These are phyloP conservation scores for Dothidotthia symphoricarpi DNA, from an alignment of 2,329 filamentous ascomycete genomes.

Conservation along the genomic window DNA sequence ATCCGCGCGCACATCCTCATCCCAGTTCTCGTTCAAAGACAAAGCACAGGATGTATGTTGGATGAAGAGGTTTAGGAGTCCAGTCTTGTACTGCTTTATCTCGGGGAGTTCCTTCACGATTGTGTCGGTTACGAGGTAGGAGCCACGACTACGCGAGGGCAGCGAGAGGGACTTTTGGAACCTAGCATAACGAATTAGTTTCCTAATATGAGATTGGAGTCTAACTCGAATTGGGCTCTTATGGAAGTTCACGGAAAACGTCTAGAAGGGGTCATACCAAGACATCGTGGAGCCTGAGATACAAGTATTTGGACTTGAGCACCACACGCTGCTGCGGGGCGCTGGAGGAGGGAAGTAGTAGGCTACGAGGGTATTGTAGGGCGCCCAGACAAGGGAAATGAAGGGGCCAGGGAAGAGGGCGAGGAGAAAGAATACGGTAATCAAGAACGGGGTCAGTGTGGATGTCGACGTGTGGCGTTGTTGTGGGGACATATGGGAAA, in stretches of 20 bases:
- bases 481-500: slow-evolving; percentile 14
- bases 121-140: slow-evolving; percentile 83
- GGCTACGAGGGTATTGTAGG: slow-evolving; percentile 29
- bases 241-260: too few species aligned
- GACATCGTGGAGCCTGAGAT: slow-evolving; percentile 28
- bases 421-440: slow-evolving; percentile 50
- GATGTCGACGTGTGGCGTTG: slow-evolving; percentile 29
- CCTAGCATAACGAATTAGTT: too few species aligned
- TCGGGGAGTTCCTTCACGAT: slow-evolving; percentile 73
- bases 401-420: slow-evolving; percentile 53
- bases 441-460: slow-evolving; percentile 45
- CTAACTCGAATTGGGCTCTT: too few species aligned
- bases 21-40: slow-evolving; percentile 89
- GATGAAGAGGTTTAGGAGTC: slow-evolving; percentile 75
- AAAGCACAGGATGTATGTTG: slow-evolving; percentile 94
- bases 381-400: slow-evolving; percentile 42
- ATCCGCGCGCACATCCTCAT: slow-evolving; percentile 80
- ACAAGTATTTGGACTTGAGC: slow-evolving; percentile 30
- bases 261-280: slow-evolving; percentile 19
- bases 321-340: slow-evolving; percentile 21
- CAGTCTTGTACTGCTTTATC: slow-evolving; percentile 75
- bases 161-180: slow-evolving; percentile 82
- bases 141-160: slow-evolving; percentile 73
- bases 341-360: slow-evolving; percentile 25
- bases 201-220: not conserved